A percentile compares a stretch with the other conserved stretches of the same genome.
Evolutionary conservation across 495 filamentous ascomycete species (phyloP).

Genomic region (Penicillium malachiteum): DNA sequence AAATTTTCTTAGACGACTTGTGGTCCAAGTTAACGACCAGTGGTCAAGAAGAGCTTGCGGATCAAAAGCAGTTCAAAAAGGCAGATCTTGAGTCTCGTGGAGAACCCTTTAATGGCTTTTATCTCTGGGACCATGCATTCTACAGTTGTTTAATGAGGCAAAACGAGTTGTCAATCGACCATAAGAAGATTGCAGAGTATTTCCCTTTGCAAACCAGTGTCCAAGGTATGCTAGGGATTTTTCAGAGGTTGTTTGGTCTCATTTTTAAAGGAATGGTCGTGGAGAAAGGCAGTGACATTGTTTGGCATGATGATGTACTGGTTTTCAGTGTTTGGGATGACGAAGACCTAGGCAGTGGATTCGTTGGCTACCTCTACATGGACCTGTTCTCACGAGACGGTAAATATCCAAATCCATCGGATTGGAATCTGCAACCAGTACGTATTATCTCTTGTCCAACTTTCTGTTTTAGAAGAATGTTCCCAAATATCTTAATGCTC

Average conservation of each 20-base stretch:
- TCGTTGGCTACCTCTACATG: background rate
- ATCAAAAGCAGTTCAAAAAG: background rate
- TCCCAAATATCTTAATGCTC: background rate
- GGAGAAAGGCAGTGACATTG: background rate
- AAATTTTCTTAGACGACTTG: background rate
- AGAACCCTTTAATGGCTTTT: background rate
- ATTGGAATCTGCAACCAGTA: background rate
- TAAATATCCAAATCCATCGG: background rate
- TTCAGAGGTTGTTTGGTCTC: background rate
- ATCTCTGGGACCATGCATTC: background rate
- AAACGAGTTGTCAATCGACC: background rate
- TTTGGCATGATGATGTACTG: background rate
- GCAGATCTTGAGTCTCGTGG: background rate
- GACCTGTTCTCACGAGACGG: background rate
- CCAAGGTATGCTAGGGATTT: background rate
- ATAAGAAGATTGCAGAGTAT: background rate
- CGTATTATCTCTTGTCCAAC: background rate
- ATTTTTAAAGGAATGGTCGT: background rate
- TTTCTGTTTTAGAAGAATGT: too few species aligned
- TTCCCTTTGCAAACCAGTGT: background rate
- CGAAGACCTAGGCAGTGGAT: background rate
- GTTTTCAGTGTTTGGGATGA: background rate
- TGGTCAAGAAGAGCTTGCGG: background rate
- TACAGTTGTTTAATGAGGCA: background rate
- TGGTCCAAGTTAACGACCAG: background rate